Conservation (phyloP, 2,329 filamentous ascomycete species). For the Aspergillus brasiliensis region DNA sequence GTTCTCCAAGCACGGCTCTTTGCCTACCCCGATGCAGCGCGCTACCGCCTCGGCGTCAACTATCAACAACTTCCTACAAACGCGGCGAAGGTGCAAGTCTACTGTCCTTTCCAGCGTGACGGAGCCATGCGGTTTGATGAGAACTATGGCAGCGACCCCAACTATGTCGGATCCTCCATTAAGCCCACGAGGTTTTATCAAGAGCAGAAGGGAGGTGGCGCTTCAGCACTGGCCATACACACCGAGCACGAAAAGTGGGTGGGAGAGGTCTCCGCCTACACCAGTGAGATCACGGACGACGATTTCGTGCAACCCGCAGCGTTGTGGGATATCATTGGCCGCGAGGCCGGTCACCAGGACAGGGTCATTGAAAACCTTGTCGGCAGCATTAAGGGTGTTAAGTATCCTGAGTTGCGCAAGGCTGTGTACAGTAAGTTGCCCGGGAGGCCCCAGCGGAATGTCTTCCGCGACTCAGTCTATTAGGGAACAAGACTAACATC, state of each 20-base stretch:
- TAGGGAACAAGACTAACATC: too few species aligned
- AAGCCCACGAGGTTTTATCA: conserved; percentile 27
- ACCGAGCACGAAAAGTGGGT: conserved; percentile 34
- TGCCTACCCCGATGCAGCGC: conserved; percentile 58
- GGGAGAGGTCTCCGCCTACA: conserved; percentile 25
- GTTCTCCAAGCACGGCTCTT: conserved; percentile 64
- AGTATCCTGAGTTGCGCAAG: too few species aligned
- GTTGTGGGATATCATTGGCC: conserved; percentile 35
- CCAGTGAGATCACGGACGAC: conserved; percentile 24
- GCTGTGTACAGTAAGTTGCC: too few species aligned
- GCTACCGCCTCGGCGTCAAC: conserved; percentile 45
- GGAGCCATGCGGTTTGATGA: background rate
- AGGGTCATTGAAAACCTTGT: conserved; percentile 34
- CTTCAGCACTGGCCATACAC: too few species aligned
- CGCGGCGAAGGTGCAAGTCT: background rate
- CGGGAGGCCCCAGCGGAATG: too few species aligned
- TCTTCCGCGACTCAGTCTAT: too few species aligned
- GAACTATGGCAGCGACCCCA: conserved; percentile 47
- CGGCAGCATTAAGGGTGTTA: too few species aligned
- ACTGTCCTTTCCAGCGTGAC: background rate
- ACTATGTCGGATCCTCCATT: conserved; percentile 48
- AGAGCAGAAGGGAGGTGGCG: too few species aligned
- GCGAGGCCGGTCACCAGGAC: conserved; percentile 37
- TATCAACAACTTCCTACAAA: conserved; percentile 47
- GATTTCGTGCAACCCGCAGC: conserved; percentile 35